Percentiles rank a stretch among this genome's conserved stretches.
These are phyloP conservation scores for Leishmania tarentolae DNA, from an alignment of 208 protist genomes.

Conservation along the genomic window DNA sequence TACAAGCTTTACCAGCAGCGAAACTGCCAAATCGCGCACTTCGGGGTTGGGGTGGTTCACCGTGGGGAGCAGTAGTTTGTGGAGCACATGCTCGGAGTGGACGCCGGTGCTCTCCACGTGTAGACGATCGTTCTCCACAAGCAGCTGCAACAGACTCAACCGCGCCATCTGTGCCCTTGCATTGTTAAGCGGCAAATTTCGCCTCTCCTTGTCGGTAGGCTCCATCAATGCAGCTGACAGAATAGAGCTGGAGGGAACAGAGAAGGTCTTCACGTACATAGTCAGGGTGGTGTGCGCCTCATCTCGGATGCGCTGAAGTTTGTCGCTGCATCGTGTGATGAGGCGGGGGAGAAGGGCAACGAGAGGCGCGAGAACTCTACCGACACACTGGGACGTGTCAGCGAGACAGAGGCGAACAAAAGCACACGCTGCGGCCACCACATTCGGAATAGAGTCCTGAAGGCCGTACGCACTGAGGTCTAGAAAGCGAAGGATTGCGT, in stretches of 20 bases:
- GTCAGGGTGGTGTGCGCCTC: slow-evolving; percentile 67
- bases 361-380: slow-evolving; percentile 44
- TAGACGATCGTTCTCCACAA: slow-evolving; percentile 25
- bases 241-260: slow-evolving; percentile 39
- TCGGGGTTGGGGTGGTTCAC: slow-evolving; percentile 79
- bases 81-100: slow-evolving; percentile 36
- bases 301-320: slow-evolving; percentile 70
- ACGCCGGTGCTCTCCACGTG: slow-evolving; percentile 12
- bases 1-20: slow-evolving; percentile 45
- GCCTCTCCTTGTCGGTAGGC: slow-evolving; percentile 71
- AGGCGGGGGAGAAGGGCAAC: slow-evolving; percentile 71
- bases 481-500: slow-evolving; percentile 75
- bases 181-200: slow-evolving; percentile 55
- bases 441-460: slow-evolving; percentile 81
- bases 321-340: slow-evolving; percentile 72
- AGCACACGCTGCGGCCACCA: slow-evolving; percentile 65
- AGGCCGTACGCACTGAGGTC: slow-evolving; percentile 77
- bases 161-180: slow-evolving; percentile 69
- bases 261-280: slow-evolving; percentile 46
- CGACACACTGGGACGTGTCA: slow-evolving; percentile 48
- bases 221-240: slow-evolving; percentile 62
- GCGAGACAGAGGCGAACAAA: slow-evolving; percentile 71
- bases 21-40: slow-evolving; percentile 75
- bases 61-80: slow-evolving; percentile 68
- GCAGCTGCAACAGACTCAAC: slow-evolving; percentile 56